Conservation (phyloP, 176 grass and related monocot species). For the Raddia guianensis region DNA sequence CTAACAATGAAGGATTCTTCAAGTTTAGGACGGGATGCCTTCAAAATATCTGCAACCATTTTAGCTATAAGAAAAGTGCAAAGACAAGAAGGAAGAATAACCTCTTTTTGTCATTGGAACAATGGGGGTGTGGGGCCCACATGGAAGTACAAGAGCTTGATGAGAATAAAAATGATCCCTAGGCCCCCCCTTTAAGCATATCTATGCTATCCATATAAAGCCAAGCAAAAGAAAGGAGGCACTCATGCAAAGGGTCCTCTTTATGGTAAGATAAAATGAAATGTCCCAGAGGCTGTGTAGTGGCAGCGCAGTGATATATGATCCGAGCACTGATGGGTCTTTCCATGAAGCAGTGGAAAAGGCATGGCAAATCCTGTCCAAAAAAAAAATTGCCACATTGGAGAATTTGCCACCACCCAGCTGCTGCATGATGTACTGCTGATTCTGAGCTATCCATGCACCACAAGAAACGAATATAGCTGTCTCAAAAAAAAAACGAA, state of each 20-base stretch:
- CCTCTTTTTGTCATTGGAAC: slow-evolving; percentile 39
- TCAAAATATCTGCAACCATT: slow-evolving; percentile 11
- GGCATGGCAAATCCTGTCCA: slow-evolving; percentile 57
- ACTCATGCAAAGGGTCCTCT: slow-evolving; percentile 49
- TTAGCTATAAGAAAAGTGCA: slow-evolving; percentile 18
- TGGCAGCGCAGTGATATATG: slow-evolving; percentile 56
- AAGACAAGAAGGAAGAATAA: slow-evolving; percentile 30
- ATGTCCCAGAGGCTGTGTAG: slow-evolving; percentile 36
- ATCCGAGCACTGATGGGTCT: slow-evolving; percentile 58
- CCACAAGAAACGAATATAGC: slow-evolving; percentile 54
- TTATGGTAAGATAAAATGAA: slow-evolving; percentile 75
- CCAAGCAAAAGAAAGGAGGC: slow-evolving; percentile 58
- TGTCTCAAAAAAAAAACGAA: slow-evolving; percentile 34
- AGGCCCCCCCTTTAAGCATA: slow-evolving; percentile 35
- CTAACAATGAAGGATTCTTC: slow-evolving; percentile 5
- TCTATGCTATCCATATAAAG: slow-evolving; percentile 63
- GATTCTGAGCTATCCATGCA: slow-evolving; percentile 45
- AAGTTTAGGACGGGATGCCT: not conserved
- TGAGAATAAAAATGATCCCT: slow-evolving; percentile 53
- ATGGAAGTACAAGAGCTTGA: slow-evolving; percentile 57
- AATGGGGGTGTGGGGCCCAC: not conserved
- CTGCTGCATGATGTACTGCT: slow-evolving; percentile 39
- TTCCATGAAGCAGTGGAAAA: slow-evolving; percentile 69
- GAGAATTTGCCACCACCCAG: slow-evolving; percentile 43
- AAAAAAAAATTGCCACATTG: too few relatives aligned